phyloP scores from a whole-genome alignment of 2,329 filamentous ascomycete genomes.

The Ophiostoma triangulosporum region DNA sequence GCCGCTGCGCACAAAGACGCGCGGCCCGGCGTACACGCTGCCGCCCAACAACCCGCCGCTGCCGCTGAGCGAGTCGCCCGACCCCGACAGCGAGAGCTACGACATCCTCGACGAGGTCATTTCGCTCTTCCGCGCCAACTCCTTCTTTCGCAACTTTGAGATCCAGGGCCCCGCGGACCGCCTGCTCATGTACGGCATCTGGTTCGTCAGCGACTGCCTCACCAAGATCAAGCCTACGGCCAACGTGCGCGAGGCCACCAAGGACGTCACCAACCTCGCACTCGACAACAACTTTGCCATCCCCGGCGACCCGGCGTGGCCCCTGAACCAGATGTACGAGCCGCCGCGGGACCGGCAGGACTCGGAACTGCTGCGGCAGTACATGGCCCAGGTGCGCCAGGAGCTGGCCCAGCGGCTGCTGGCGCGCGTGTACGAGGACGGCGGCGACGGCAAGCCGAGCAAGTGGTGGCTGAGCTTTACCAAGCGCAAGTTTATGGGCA shows the following conservation, averaged over 20 bases:
- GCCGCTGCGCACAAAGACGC: conserved; percentile 84
- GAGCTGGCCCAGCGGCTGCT: conserved; percentile 75
- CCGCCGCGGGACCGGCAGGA: conserved; percentile 75
- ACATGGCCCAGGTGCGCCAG: conserved; percentile 83
- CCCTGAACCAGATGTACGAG: conserved; percentile 91
- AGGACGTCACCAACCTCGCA: conserved; percentile 82
- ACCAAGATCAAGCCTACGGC: conserved; percentile 71
- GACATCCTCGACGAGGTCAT: conserved; percentile 93
- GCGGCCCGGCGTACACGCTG: conserved; percentile 87
- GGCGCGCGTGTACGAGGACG: conserved; percentile 73
- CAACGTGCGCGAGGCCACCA: conserved; percentile 41
- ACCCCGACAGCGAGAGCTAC: conserved; percentile 84
- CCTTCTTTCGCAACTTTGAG: conserved; percentile 98
- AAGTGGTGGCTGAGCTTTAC: conserved; percentile 99
- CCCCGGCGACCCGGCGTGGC: conserved; percentile 84
- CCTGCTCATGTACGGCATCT: conserved; percentile 89
- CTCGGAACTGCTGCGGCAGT: conserved; percentile 77
- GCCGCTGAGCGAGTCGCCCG: conserved; percentile 48
- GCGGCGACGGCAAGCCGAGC: conserved; percentile 52
- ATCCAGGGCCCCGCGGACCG: conserved; percentile 93
- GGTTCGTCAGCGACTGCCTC: conserved; percentile 85
- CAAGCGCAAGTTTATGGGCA: conserved; percentile 99
- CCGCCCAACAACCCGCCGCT: conserved; percentile 44
- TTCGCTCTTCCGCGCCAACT: conserved; percentile 89
- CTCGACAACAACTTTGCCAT: conserved; percentile 88